Base-by-base conservation (phyloP, 106 monocot genomes). In the Apostasia ramifera region DNA sequence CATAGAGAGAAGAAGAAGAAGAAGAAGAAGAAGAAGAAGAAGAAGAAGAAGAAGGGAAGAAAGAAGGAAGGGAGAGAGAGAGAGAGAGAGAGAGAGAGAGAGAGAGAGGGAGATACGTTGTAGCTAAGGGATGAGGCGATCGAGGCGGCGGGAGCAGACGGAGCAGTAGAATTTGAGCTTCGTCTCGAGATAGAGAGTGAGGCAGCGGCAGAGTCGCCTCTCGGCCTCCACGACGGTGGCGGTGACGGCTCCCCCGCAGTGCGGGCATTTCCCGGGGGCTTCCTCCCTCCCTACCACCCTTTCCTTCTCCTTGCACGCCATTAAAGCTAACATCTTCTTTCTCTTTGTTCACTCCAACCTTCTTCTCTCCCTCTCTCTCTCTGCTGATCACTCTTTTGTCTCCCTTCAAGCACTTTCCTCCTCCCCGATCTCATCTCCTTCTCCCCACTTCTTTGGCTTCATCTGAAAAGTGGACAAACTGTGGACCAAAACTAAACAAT, bases 201-300 rank as follows among this genome's bases (percentile, higher is more conserved):
- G 79, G 78, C 75, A 82, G 69, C 56, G 73, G 74, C 67, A 75
- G 65, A 89, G 67, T 41, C 64, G 45, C 49, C 82, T 56, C 52
- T 72, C 46, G 1, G 12, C 69, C 77, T 82, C 82, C 14, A 89
- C 74, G 57, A 85, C 85, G 10, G 77, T 75, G 3, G 79, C 76
- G 67, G 82, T 63, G 48, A 89, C 88, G 46, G 47, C 40, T 1
- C 88, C 84, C 38, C 77, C 69, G 61, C 85, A 89, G 73, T 70
- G 77, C 0, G 88, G 88, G 74, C 88, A 89, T 54, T 44, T 73
- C 42, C 88, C 88, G 12, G 79, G 88, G 4, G 84, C 88, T 58
- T 82, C 71, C 53, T 74, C 57, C 49, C 67, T 84, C 15, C 71
- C 73, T 57, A 84, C 9, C 60, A 81, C 84, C 79, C 60, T 81